A percentile compares a stretch with the other conserved stretches of the same genome.
These are phyloP conservation scores for Coemansia furcata DNA, from an alignment of 192 early-diverging fungal genomes.

Conservation along the genomic window DNA sequence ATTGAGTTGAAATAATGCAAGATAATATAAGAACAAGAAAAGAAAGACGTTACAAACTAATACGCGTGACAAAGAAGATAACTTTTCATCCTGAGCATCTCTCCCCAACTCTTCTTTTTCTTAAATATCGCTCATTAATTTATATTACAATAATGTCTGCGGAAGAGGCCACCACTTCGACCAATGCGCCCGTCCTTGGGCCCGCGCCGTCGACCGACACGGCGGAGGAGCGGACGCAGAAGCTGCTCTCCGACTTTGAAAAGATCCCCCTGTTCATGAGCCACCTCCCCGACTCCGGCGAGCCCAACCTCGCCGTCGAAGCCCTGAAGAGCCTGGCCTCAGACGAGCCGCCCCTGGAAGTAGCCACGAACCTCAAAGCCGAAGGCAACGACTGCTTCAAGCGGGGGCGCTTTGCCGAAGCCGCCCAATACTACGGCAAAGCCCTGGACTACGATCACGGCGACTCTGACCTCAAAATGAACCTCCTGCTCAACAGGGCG, in stretches of 20 bases:
- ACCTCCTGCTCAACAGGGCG: slow-evolving; percentile 84
- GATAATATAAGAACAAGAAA: too few relatives aligned
- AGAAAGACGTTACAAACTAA: too few relatives aligned
- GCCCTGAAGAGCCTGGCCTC: slow-evolving; percentile 84
- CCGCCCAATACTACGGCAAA: slow-evolving; percentile 83
- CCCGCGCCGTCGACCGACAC: slow-evolving; percentile 20
- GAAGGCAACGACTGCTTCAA: slow-evolving; percentile 95
- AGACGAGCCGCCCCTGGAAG: slow-evolving; percentile 91
- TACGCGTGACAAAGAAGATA: not conserved
- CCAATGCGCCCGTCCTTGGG: slow-evolving; percentile 5
- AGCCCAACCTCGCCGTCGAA: slow-evolving; percentile 68
- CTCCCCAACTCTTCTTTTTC: not conserved
- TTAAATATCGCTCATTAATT: not conserved
- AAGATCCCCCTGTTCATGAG: slow-evolving; percentile 97
- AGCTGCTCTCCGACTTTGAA: slow-evolving; percentile 60
- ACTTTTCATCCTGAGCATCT: too few relatives aligned
- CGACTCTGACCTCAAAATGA: slow-evolving; percentile 74
- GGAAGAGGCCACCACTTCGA: not conserved
- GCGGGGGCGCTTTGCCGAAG: slow-evolving; percentile 72
- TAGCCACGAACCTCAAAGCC: slow-evolving; percentile 90
- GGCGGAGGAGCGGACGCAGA: slow-evolving; percentile 24
- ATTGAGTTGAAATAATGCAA: too few relatives aligned
- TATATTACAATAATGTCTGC: not conserved
- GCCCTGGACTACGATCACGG: slow-evolving; percentile 72
- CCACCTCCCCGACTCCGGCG: slow-evolving; percentile 60